Evolutionary conservation across 352 stramenopile species (phyloP), one percentile per base, ranked within the genome.

Genomic region (Saprolegnia diclina): DNA sequence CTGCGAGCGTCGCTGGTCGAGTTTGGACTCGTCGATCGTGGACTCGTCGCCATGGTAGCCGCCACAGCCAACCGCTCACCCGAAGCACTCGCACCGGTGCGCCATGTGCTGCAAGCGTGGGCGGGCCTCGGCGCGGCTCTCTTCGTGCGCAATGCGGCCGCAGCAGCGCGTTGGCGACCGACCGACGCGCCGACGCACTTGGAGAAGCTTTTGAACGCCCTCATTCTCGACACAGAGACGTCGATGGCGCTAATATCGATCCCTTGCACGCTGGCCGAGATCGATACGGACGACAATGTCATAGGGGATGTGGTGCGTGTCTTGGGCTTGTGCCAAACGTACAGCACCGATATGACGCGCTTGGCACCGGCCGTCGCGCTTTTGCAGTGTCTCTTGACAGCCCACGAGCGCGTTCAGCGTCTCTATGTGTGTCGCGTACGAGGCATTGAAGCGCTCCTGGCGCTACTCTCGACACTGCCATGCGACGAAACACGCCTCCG

Each of bases 11-110:
- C 85, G 44, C 64, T 93, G 11, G 79, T 81, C 29, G 68, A 72
- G 0, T 86, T 82, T 52, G 83, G 83, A 42, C 45, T 93, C 4
- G 74, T 93, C 24, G 85, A 93, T 45, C 73, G 83, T 37, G 83
- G 80, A 0, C 55, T 90, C 18, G 89, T 88, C 56, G 52, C 71
- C 45, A 76, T 78, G 56, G 62, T 92, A 22, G 71, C 77, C 13
- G 79, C 85, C 46, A 77, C 89, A 61, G 71, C 82, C 42, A 7
- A n/a, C 11, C 18, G 42, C 13, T 14, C 42, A 10, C 42, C 42
- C 13, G 42, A 14, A 14, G 42, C 42, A 14, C 18, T 48, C 13
- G 11, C 18, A 7, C 42, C 42, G 13, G 42, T 48, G 42, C 42
- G 18, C 13, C 13, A 14, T 14, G 13, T 48, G 42, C 42, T 48